These are phyloP conservation scores for Aristolochia contorta DNA, from an alignment of 164 flowering plant genomes.

Conservation along the genomic window DNA sequence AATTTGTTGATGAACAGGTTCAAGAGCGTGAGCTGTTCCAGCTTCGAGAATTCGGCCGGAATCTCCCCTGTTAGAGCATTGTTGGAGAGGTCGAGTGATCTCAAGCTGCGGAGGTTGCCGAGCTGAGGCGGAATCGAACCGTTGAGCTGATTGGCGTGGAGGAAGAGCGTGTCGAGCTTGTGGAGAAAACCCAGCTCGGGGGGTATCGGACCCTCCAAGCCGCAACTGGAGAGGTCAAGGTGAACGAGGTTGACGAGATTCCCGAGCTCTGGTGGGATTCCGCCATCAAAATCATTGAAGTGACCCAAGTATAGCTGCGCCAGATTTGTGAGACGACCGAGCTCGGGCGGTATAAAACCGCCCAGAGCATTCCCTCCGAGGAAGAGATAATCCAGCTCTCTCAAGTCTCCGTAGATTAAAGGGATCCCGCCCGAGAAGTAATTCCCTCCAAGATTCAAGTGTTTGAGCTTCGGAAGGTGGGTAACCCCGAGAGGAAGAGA, in stretches of 20 bases:
- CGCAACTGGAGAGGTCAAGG: constrained; percentile 47
- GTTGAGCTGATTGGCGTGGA: constrained; percentile 43
- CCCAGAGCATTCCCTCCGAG: constrained; percentile 49
- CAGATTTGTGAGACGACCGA: constrained; percentile 47
- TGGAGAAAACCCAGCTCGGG: constrained; percentile 40
- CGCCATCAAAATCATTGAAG: constrained; percentile 46
- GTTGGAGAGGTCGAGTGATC: constrained; percentile 53
- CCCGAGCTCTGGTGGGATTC: constrained; percentile 50
- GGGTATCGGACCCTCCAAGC: constrained; percentile 46
- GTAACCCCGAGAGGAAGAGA: constrained; percentile 36
- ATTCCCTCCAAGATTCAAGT: constrained; percentile 58
- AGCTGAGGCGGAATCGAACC: constrained; percentile 46
- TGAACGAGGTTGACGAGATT: constrained; percentile 35
- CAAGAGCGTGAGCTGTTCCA: constrained; percentile 32
- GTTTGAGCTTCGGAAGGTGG: constrained; percentile 25
- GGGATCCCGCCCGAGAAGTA: constrained; percentile 51
- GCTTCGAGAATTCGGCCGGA: constrained; percentile 37
- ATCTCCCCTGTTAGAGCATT: constrained; percentile 51
- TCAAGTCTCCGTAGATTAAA: constrained; percentile 30
- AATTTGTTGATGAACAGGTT: constrained; percentile 35
- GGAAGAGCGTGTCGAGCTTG: constrained; percentile 47
- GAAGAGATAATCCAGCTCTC: constrained; percentile 31
- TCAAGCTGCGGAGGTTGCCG: constrained; percentile 41
- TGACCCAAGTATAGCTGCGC: constrained; percentile 50
- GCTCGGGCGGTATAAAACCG: constrained; percentile 44